Conservation (phyloP, 2,329 filamentous ascomycete species). For the Neurospora crassa region DNA sequence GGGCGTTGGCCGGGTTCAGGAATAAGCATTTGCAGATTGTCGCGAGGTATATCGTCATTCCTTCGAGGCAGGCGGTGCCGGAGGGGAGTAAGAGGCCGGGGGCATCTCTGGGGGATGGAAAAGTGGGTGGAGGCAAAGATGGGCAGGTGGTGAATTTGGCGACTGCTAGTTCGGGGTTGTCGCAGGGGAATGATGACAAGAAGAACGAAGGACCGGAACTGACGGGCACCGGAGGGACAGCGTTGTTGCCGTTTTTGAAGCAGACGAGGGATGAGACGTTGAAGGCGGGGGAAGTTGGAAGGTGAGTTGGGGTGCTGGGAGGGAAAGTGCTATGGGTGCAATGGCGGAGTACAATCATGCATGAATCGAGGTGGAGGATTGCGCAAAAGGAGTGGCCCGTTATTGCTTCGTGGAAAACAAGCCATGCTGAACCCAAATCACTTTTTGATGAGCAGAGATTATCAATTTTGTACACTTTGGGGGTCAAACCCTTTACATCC, state of each 20-base stretch:
- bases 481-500: no score
- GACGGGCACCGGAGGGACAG: conserved; percentile 79
- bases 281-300: conserved; percentile 22
- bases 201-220: conserved; percentile 34
- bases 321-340: background rate
- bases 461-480: no score
- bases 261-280: conserved; percentile 77
- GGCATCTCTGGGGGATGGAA: no score
- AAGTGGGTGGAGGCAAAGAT: conserved; percentile 3
- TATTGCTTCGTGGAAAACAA: no score
- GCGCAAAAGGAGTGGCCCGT: no score
- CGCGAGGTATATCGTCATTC: conserved; percentile 80
- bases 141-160: conserved; percentile 30
- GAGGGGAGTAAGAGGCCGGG: conserved; percentile 44
- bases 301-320: background rate
- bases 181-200: background rate
- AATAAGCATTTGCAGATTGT: conserved; percentile 88
- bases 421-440: no score
- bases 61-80: conserved; percentile 40
- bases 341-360: no score
- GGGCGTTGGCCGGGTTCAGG: conserved; percentile 65
- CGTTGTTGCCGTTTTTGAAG: conserved; percentile 80
- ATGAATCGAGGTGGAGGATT: no score
- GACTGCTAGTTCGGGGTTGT: conserved; percentile 29
- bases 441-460: no score